Conservation (phyloP, 2,329 filamentous ascomycete species). For the Reticulascus tulasneorum region DNA sequence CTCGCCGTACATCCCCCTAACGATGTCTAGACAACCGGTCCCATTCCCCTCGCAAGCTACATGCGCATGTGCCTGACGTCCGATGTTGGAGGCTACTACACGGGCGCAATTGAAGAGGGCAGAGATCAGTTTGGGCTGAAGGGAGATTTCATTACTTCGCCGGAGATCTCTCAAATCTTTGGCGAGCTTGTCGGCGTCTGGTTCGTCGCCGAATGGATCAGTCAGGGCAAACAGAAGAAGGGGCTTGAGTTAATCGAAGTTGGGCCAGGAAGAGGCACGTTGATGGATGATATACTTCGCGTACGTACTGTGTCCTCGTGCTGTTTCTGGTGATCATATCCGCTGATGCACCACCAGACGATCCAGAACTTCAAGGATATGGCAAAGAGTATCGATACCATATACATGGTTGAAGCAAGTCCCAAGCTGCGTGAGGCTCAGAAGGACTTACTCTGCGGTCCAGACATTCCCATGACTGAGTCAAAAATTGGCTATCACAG, state of each 20-base stretch:
- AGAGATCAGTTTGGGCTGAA: constrained; percentile 88
- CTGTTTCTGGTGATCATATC: too few relatives aligned
- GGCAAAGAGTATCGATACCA: constrained; percentile 71
- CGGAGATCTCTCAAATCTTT: constrained; percentile 96
- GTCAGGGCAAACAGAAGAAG: constrained; percentile 69
- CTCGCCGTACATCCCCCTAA: not conserved
- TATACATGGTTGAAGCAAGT: constrained; percentile 96
- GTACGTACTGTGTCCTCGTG: constrained; percentile 44
- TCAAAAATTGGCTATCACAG: constrained; percentile 71
- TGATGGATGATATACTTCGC: constrained; percentile 95
- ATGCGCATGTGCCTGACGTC: constrained; percentile 99
- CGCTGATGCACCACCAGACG: constrained; percentile 50
- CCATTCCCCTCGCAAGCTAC: constrained; percentile 85
- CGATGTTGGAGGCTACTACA: constrained; percentile 91
- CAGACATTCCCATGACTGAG: constrained; percentile 61
- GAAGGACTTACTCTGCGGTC: constrained; percentile 75
- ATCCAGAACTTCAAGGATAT: constrained; percentile 79
- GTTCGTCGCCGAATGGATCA: constrained; percentile 96
- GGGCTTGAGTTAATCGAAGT: constrained; percentile 91
- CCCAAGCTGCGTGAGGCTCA: constrained; percentile 72
- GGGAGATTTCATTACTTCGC: constrained; percentile 95
- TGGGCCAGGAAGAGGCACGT: constrained; percentile 85
- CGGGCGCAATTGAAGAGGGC: constrained; percentile 61
- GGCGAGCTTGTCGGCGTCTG: constrained; percentile 92
- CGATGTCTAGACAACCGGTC: constrained; percentile 64